Evolutionary conservation across 495 filamentous ascomycete species (phyloP).

Genomic region (Penicillium ucsense): DNA sequence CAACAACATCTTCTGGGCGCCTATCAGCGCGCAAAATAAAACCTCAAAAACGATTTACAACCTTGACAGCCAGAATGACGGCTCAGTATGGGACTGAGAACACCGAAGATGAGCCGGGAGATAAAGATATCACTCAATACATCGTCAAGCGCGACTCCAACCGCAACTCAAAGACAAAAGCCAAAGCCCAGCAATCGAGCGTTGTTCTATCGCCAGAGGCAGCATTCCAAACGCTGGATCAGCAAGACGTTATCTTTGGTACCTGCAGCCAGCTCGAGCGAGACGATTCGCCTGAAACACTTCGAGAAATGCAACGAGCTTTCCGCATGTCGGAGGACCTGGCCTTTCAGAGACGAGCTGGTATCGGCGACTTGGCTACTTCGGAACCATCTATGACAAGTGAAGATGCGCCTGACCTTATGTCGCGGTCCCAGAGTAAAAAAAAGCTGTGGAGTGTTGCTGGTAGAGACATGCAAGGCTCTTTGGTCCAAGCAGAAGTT

Average conservation of each 20-base stretch:
- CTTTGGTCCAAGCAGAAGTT: constrained; percentile 47
- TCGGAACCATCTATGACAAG: not conserved
- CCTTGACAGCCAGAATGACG: constrained; percentile 77
- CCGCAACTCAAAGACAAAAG: constrained; percentile 16
- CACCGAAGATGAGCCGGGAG: constrained; percentile 3
- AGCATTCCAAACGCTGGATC: constrained; percentile 55
- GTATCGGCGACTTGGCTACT: not conserved
- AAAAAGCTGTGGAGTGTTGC: constrained; percentile 58
- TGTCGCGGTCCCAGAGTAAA: constrained; percentile 19
- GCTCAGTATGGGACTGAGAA: constrained; percentile 48
- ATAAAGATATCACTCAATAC: constrained; percentile 13
- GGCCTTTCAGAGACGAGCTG: not conserved
- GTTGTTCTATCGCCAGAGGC: constrained; percentile 62
- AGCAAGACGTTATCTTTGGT: constrained; percentile 82
- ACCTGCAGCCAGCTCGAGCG: constrained; percentile 82
- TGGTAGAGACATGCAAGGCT: constrained; percentile 52
- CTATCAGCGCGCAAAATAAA: constrained; percentile 35
- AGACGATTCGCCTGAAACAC: constrained; percentile 59
- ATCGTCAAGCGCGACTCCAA: constrained; percentile 14
- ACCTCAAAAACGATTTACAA: constrained; percentile 63
- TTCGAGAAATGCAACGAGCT: constrained; percentile 61
- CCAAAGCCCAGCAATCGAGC: constrained; percentile 24
- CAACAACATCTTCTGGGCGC: constrained; percentile 1
- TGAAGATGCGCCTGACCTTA: not conserved
- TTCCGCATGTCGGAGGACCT: constrained; percentile 49